Base-by-base conservation (phyloP, 73 alveolate genomes). In the Tetrahymena malaccensis region DNA sequence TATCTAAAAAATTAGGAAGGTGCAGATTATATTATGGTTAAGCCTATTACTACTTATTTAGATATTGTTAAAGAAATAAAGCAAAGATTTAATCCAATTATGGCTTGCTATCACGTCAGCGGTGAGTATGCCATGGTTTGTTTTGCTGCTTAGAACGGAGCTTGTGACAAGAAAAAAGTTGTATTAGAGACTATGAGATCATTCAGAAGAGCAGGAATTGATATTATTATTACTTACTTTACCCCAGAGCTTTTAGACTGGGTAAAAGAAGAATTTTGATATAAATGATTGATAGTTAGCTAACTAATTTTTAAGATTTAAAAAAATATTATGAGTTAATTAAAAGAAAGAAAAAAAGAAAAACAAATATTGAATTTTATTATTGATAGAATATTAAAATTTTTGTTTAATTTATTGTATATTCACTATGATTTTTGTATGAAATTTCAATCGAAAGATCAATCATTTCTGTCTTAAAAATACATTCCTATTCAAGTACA, bases 71-170 rank as follows among this genome's bases (percentile, higher is more conserved):
- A 84, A 43, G 98, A 97, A 50, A 94, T 95, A 16, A 94, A 96
- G 93, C 57, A 96, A 17, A 85, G 96, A 43, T 93, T 94, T 33
- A 94, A 95, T 34, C 98, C 97, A 21, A 57, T 98, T 11, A 55
- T 95, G 38, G 98, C 97, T 34, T 96, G 97, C 21, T 98, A 98
- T 96, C 98, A 98, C 40, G 98, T 97, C 15, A 96, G 98, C 13
- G 99, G 99, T 22, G 99, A 98, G 84, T 98, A 97, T 70, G 97
- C 99, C 1, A 98, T 98, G 99, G 35, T 98, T 34, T 96, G 94
- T 38, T 97, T 95, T 93, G 98, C 98, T 35, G 98, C 98, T 25
- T 95, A 98, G 85, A 94, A 94, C 55, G 98, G 98, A 44, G 95
- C 97, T 22, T 94, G 97, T 85, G 97, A 98, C 70, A 31, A 95